These are phyloP conservation scores for Phascolomyces articulosus DNA, from an alignment of 371 early-diverging fungal species.

Conservation along the genomic window DNA sequence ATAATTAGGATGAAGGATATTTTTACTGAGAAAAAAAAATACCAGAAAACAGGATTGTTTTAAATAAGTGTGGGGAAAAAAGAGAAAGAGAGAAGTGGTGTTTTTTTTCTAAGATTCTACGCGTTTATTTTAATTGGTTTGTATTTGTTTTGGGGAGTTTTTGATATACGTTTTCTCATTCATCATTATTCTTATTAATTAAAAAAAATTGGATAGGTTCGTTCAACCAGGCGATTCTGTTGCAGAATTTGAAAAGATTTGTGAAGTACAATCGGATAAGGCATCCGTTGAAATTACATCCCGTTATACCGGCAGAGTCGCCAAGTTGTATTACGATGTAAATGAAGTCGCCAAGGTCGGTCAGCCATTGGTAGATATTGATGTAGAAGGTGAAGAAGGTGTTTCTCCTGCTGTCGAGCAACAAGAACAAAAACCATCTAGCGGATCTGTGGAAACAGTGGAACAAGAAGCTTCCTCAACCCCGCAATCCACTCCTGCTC, in stretches of 20 bases:
- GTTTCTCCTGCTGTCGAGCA: background rate
- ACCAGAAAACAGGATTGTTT: background rate
- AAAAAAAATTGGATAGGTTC: constrained; percentile 60
- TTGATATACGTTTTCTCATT: too few relatives aligned
- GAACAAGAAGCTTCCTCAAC: background rate
- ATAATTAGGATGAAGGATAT: background rate
- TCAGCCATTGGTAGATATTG: constrained; percentile 91
- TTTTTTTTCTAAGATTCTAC: background rate
- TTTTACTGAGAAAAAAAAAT: background rate
- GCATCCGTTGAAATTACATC: constrained; percentile 98
- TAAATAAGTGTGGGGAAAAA: too few relatives aligned
- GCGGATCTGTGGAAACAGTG: background rate
- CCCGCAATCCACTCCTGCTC: constrained; percentile 3
- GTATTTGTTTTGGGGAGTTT: too few relatives aligned
- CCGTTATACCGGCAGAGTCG: constrained; percentile 88
- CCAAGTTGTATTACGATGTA: constrained; percentile 77
- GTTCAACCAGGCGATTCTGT: constrained; percentile 90
- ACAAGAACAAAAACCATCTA: background rate
- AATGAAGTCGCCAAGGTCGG: constrained; percentile 96
- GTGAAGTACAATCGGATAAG: constrained; percentile 98
- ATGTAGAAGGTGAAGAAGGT: constrained; percentile 60
- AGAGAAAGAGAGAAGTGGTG: too few relatives aligned
- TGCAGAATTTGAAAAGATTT: constrained; percentile 93
- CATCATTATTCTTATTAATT: background rate
- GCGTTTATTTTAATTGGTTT: background rate